phyloP scores from a whole-genome alignment of 805 yeast genomes.

The Saccharomyces eubayanus region DNA sequence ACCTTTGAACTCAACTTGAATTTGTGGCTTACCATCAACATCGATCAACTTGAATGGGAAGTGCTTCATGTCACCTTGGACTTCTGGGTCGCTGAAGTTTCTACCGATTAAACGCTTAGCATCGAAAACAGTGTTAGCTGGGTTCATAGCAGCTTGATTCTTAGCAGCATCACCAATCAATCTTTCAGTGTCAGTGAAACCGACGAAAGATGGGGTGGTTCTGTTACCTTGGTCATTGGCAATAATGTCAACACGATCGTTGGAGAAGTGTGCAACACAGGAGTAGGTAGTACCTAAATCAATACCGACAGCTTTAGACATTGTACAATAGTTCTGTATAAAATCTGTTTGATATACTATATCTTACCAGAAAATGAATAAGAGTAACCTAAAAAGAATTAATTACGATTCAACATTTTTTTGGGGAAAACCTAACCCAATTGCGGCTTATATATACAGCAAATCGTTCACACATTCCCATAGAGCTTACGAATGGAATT shows the following conservation, averaged over 20 bases:
- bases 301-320: slow-evolving; percentile 52
- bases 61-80: slow-evolving; percentile 56
- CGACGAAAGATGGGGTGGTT: slow-evolving; percentile 95
- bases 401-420: neutral
- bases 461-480: neutral
- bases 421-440: neutral
- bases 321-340: slow-evolving; percentile 10
- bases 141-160: slow-evolving; percentile 97
- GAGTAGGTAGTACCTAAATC: slow-evolving; percentile 97
- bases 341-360: neutral
- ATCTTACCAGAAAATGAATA: neutral
- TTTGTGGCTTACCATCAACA: slow-evolving; percentile 77
- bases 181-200: slow-evolving; percentile 92
- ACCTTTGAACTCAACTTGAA: slow-evolving; percentile 82
- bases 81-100: slow-evolving; percentile 51
- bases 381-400: neutral
- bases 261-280: slow-evolving; percentile 84
- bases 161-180: slow-evolving; percentile 96
- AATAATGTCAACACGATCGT: slow-evolving; percentile 86
- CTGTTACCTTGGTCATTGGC: slow-evolving; percentile 99
- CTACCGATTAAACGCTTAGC: slow-evolving; percentile 88
- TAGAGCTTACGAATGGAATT: neutral
- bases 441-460: neutral
- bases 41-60: slow-evolving; percentile 79
- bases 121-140: slow-evolving; percentile 85